A percentile compares a stretch with the other conserved stretches of the same genome.
These are phyloP conservation scores for Venturia nashicola DNA, from an alignment of 2,329 filamentous ascomycete genomes.

Conservation along the genomic window DNA sequence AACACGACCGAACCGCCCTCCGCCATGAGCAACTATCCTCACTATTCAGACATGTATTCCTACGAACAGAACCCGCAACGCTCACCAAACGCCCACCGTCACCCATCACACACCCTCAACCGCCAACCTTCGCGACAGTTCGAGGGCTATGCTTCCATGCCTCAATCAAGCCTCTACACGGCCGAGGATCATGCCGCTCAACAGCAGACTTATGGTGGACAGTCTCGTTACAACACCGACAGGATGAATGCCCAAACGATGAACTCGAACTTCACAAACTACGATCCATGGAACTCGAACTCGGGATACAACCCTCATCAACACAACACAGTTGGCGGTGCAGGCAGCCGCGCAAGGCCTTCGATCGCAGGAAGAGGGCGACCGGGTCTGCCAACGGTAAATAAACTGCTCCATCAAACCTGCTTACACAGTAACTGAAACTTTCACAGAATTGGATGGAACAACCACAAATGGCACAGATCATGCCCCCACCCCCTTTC, in stretches of 20 bases:
- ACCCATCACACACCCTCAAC: constrained; percentile 45
- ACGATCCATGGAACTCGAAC: constrained; percentile 71
- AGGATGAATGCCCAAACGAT: constrained; percentile 46
- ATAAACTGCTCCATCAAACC: constrained; percentile 5
- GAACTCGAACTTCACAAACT: constrained; percentile 48
- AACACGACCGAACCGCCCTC: no score
- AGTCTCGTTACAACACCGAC: constrained; percentile 44
- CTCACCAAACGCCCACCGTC: constrained; percentile 62
- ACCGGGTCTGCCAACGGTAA: constrained; percentile 60
- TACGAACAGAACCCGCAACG: constrained; percentile 59
- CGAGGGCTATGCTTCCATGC: constrained; percentile 58
- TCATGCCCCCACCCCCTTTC: constrained; percentile 27
- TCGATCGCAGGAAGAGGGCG: constrained; percentile 36
- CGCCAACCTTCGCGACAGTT: constrained; percentile 67
- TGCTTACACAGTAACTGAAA: constrained; percentile 12
- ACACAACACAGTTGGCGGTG: constrained; percentile 48
- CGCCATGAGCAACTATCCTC: constrained; percentile 8
- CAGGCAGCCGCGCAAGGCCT: constrained; percentile 43
- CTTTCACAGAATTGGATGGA: constrained; percentile 49
- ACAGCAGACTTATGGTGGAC: constrained; percentile 23
- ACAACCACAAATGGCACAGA: constrained; percentile 29
- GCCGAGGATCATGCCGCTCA: constrained; percentile 50
- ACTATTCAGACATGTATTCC: constrained; percentile 48
- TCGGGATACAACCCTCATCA: constrained; percentile 41
- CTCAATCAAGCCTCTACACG: constrained; percentile 51